Evolutionary conservation across 108 stramenopile species (phyloP), one percentile per base, ranked within the genome.

Genomic region (Cylindrotheca fusiformis): DNA sequence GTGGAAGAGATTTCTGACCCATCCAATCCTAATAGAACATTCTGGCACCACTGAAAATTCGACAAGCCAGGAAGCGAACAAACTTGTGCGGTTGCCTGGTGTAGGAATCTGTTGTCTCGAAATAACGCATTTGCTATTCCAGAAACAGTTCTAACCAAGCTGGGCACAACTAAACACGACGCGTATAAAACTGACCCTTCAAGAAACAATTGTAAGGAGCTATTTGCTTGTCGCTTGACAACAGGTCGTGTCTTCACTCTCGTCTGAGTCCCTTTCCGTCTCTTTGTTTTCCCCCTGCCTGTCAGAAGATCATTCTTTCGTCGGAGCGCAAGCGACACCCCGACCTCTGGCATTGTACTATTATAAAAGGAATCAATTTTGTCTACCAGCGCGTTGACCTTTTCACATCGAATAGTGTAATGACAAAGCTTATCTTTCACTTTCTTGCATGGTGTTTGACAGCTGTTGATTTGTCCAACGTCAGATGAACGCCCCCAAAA

Each of bases 151-250:
- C n/a, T n/a, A 28, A 72, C 6, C 27, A 82, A 20, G 21, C 25
- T 32, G 1, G 81, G 81, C 2, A 77, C 29, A 17, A 67, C 24
- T 27, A 82, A 48, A 32, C 77, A 82, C 23, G 67, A 27, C 17
- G 25, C 59, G 60, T 82, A 82, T 2, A 82, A 27, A 2, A 58
- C 31, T 8, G 62, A 55, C 1, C 61, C 74, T 65, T 72, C 74
- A 26, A 75, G 25, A 10, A 80, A 62, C 5, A 71, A 52, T 49
- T 60, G 51, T 48, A 57, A 68, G 10, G 74, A 68, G 12, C 63
- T 61, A 65, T 27, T 28, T 50, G n/a, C 23, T 64, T 53, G 46
- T 53, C 55, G 58, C 25, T 60, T 48, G 17, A 58, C 49, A 29
- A 21, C 36, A 5, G 26, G 18, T 33, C 19, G 21, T 50, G 32